Conservation (phyloP, 176 grass and related monocot genomes). For the Eremochloa ophiuroides region DNA sequence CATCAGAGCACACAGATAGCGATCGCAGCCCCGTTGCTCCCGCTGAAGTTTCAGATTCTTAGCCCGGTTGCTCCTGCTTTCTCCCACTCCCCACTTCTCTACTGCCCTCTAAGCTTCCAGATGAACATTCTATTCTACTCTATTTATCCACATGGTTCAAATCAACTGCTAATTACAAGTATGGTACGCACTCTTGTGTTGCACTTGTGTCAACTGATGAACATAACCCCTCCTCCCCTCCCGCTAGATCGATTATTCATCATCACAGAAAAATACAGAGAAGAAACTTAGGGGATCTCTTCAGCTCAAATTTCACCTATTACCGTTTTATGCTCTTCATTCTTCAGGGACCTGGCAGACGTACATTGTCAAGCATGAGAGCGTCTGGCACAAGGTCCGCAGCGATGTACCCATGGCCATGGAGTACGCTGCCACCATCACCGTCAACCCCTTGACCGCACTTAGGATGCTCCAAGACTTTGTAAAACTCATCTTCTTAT, state of each 20-base stretch:
- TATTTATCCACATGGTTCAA: no score
- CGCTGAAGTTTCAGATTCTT: no score
- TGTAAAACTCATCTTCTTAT: constrained; percentile 56
- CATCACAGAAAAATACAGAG: not conserved
- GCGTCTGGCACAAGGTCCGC: constrained; percentile 67
- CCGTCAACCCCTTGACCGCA: constrained; percentile 76
- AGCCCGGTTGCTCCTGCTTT: no score
- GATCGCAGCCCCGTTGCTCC: no score
- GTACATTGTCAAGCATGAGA: constrained; percentile 63
- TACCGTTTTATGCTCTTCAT: not conserved
- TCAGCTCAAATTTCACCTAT: not conserved
- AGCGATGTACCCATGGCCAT: constrained; percentile 64
- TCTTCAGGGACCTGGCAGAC: constrained; percentile 87
- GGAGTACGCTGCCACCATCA: constrained; percentile 80
- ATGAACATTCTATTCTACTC: no score
- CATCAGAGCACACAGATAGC: no score
- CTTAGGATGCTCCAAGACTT: constrained; percentile 78
- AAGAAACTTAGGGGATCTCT: not conserved
- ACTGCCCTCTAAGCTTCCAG: no score
- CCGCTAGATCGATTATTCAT: not conserved
- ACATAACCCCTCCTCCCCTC: not conserved
- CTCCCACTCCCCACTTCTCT: no score
- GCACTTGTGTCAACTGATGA: not conserved
- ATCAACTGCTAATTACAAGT: no score
- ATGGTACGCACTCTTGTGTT: no score